Base-by-base conservation (phyloP, 306 rosid genomes). In the Prunus davidiana region DNA sequence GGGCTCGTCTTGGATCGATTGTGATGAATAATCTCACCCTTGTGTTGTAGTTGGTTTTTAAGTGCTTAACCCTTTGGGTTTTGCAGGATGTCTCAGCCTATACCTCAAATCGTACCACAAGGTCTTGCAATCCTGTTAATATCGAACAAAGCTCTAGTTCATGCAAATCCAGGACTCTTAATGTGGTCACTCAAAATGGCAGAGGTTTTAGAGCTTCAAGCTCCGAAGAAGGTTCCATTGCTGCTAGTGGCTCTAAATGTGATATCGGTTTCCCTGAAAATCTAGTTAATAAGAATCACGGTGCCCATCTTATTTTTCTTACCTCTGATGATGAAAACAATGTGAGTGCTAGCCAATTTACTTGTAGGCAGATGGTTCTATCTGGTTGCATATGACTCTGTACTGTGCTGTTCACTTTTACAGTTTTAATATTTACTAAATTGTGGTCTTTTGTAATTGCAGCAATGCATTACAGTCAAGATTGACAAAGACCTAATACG, bases 131-230 rank as follows among this genome's bases (percentile, higher is more conserved):
- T 34, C 80, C 54, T 71, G 54, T 67, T 81, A 70, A 85, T 72
- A 76, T 84, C 61, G 93, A 92, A 85, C 93, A 90, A 84, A 89
- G 93, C 82, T 82, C 91, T 22, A 81, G 91, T 87, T 91, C 98
- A 67, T 76, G 88, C 85, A 88, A 88, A 85, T 64, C 80, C 83
- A 71, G 67, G 74, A 83, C 85, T 88, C 85, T 75, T 74, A 58
- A 72, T 71, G 49, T 75, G 43, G 46, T 71, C 68, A 57, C 82
- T 76, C 88, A 78, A 80, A 69, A 88, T 47, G 72, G 75, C 55
- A 82, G 81, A 78, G 73, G 16, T 75, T 80, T 87, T 57, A 78
- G 84, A 79, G 82, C 94, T 68, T 70, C 80, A 69, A 92, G 90
- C 78, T 67, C 83, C 71, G 86, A 86, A 62, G 84, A 71, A 64